Conservation (phyloP, 2,329 filamentous ascomycete species). For the Scedosporium minutisporum region DNA sequence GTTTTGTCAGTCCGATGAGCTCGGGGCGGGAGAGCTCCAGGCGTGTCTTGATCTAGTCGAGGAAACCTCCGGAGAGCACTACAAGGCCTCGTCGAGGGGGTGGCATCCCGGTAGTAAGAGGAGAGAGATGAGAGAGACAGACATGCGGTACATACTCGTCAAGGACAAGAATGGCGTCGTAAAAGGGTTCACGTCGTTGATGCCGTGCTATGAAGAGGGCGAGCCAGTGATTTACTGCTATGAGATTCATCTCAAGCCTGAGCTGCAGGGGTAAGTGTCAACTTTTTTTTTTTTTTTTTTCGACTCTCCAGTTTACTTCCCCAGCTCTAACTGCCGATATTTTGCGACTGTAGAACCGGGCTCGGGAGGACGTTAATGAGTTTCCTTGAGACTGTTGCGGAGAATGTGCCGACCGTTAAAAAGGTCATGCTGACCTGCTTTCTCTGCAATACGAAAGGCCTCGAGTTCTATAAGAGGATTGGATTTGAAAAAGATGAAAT, state of each 20-base stretch:
- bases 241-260: slow-evolving; percentile 58
- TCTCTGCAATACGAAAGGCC: slow-evolving; percentile 45
- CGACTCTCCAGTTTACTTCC: background rate
- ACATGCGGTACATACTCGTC: slow-evolving; percentile 61
- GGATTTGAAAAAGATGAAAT: slow-evolving; percentile 48
- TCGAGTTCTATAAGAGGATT: slow-evolving; percentile 50
- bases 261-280: slow-evolving; percentile 40
- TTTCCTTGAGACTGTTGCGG: slow-evolving; percentile 42
- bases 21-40: slow-evolving; percentile 35
- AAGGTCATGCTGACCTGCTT: slow-evolving; percentile 73
- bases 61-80: slow-evolving; percentile 53
- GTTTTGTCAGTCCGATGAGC: slow-evolving; percentile 28
- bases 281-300: background rate
- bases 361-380: slow-evolving; percentile 52
- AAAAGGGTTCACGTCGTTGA: slow-evolving; percentile 54
- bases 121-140: slow-evolving; percentile 57
- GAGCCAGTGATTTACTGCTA: slow-evolving; percentile 66
- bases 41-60: slow-evolving; percentile 50
- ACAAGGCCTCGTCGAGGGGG: slow-evolving; percentile 49
- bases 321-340: background rate
- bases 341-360: slow-evolving; percentile 39
- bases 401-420: slow-evolving; percentile 40
- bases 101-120: slow-evolving; percentile 56
- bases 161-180: slow-evolving; percentile 25
- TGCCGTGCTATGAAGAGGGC: slow-evolving; percentile 60